Conservation (phyloP, 176 grass and related monocot genomes). For the barley (Hordeum vulgare) region MorexV3_pseudomolecules_assembly NC_058524.1:533606120-533606619, state of each 20-base stretch:
- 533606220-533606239: constrained; percentile 15
- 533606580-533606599: neutral
- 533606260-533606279: neutral
- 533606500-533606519: constrained; percentile 24
- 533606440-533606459: constrained; percentile 4
- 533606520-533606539: neutral
- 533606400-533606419: constrained; percentile 48
- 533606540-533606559: constrained; percentile 9
- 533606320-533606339: neutral
- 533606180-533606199: neutral
- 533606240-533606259: neutral
- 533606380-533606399: constrained; percentile 29
- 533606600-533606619: constrained; percentile 13
- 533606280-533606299: neutral
- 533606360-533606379: neutral
- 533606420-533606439: constrained; percentile 91
- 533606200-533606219: neutral
- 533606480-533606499: constrained; percentile 36
- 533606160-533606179: no score
- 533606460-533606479: constrained; percentile 46
- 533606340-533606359: neutral
- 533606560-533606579: neutral
- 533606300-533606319: neutral
- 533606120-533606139: no score
- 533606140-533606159: no score